phyloP scores from a whole-genome alignment of 2,329 filamentous ascomycete species.

The Hirsutella thompsonii region DNA sequence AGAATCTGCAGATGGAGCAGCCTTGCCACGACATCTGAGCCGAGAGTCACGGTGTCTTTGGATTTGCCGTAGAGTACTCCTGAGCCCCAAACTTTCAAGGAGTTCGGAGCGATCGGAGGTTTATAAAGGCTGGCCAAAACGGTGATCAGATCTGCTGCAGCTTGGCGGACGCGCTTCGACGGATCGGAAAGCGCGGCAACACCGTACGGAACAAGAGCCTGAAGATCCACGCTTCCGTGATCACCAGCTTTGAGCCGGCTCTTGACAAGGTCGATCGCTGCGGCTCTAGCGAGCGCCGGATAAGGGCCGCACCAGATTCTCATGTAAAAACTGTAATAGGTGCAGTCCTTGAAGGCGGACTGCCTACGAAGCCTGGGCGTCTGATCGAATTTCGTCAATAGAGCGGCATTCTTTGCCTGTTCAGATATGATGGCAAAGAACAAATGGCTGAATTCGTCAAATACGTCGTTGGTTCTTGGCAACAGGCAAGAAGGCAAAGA shows the following conservation, averaged over 20 bases:
- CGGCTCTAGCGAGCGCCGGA: conserved; percentile 53
- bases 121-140: conserved; percentile 39
- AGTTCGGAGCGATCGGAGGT: conserved; percentile 20
- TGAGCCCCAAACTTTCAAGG: conserved; percentile 43
- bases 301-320: conserved; percentile 62
- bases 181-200: conserved; percentile 63
- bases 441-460: conserved; percentile 43
- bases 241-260: conserved; percentile 39
- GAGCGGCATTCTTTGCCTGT: conserved; percentile 21
- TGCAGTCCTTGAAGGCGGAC: conserved; percentile 43
- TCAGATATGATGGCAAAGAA: conserved; percentile 42
- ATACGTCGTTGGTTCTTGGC: conserved; percentile 35
- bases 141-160: conserved; percentile 55
- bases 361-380: conserved; percentile 40
- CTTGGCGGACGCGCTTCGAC: conserved; percentile 62
- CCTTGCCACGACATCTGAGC: conserved; percentile 41
- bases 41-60: conserved; percentile 37
- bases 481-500: conserved; percentile 38
- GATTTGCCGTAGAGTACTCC: conserved; percentile 49
- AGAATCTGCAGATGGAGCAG: conserved; percentile 56
- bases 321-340: conserved; percentile 65
- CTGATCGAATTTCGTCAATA: conserved; percentile 39
- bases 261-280: conserved; percentile 55
- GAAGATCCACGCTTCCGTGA: conserved; percentile 48
- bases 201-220: conserved; percentile 72